Base-by-base conservation (phyloP, 176 grass and related monocot species). In the Phoenix roebelenii region DNA sequence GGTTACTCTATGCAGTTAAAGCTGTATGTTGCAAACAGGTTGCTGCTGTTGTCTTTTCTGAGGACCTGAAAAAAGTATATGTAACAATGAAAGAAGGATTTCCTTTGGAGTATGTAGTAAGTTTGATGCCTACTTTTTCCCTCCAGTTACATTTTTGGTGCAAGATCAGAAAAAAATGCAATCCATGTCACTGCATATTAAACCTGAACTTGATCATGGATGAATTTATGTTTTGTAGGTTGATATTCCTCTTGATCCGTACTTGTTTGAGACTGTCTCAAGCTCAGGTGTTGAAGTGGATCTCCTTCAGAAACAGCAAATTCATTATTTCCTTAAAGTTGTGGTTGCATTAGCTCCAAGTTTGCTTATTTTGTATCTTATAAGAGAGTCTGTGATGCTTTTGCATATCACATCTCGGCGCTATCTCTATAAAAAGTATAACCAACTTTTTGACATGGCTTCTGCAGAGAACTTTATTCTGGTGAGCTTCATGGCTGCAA, bases 21-120 rank as follows among this genome's bases (percentile, higher is more conserved):
- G 16, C 55, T 16, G 17, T 39, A 62, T 5, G 17, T 30, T 50
- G 62, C 17, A 63, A 55, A 30, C 51, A 73, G 74, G 64, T 76
- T 15, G 64, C 63, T 25, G 44, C 64, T 60, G 23, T 76, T 67
- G 64, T 76, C n/a, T 76, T 76, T 49, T 52, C 74, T 55, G 74
- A 76, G 57, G 58, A 76, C 49, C 64, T 76, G 14, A 76, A 76
- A 30, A 76, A 68, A 30, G 39, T 67, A 53, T 76, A 76, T 61
- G 74, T 76, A 16, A 76, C 74, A 20, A 76, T 76, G 74, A 76
- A 76, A 61, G 74, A 76, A 68, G 74, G 74, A 58, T 68, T 76
- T 55, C 74, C 74, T 39, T 59, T 69, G 22, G 74, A 76, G 51
- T 76, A 76, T 54, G 39, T 76, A 68, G 74, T 76, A 60, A 68